Evolutionary conservation across 2,329 filamentous ascomycete genomes (phyloP).

Genomic region (Gaeumannomyces sp.): DNA sequence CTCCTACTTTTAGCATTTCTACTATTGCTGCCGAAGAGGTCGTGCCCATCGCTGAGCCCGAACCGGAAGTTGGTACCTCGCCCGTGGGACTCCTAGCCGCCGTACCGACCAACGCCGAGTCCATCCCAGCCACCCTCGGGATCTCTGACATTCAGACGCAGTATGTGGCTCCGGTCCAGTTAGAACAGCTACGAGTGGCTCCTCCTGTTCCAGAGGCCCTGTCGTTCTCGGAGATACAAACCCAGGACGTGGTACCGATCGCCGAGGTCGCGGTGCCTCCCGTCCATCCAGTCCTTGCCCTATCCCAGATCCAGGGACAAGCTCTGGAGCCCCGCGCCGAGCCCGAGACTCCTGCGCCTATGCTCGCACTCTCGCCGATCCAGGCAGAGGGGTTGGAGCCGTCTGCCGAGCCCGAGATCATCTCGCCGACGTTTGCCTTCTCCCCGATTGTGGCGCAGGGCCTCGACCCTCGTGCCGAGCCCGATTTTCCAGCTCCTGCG

Average conservation of each 20-base stretch:
- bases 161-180: conserved; percentile 15
- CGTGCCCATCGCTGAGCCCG: conserved; percentile 15
- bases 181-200: conserved; percentile 16
- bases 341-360: conserved; percentile 19
- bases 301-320: conserved; percentile 39
- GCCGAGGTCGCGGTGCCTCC: conserved; percentile 12
- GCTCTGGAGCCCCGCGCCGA: conserved; percentile 37
- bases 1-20: conserved; percentile 14
- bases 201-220: conserved; percentile 22
- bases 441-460: conserved; percentile 27
- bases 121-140: conserved; percentile 11
- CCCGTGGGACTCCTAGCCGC: background rate
- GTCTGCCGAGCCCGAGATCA: conserved; percentile 15
- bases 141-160: conserved; percentile 22
- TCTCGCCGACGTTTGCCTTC: conserved; percentile 22
- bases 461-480: conserved; percentile 17
- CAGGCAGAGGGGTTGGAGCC: conserved; percentile 13
- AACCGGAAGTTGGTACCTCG: background rate
- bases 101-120: background rate
- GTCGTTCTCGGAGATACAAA: conserved; percentile 30
- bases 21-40: conserved; percentile 13
- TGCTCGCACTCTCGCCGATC: conserved; percentile 10
- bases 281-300: conserved; percentile 8
- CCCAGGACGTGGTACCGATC: conserved; percentile 25
- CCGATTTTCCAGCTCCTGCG: background rate